Evolutionary conservation across 805 yeast genomes (phyloP).

Genomic region (Wickerhamiella lipophila): DNA sequence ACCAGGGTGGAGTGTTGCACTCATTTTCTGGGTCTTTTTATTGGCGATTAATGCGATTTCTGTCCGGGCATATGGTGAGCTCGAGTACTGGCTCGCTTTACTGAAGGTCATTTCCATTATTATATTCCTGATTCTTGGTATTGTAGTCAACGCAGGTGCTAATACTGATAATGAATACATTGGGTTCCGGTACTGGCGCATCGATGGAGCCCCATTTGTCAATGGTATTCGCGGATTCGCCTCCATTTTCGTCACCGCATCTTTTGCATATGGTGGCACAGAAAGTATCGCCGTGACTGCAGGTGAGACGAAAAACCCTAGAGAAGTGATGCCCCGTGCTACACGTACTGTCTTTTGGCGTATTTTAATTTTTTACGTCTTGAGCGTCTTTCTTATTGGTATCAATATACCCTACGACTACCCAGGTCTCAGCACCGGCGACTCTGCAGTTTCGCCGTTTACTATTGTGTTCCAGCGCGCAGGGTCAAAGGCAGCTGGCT

Average conservation of each 20-base stretch:
- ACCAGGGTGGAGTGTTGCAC: constrained; percentile 39
- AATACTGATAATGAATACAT: constrained; percentile 38
- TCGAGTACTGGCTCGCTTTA: constrained; percentile 57
- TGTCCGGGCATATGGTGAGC: constrained; percentile 42
- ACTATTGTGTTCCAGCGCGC: constrained; percentile 34
- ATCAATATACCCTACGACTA: constrained; percentile 47
- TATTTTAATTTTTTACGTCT: constrained; percentile 41
- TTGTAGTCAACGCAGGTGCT: constrained; percentile 46
- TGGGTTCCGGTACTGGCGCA: constrained; percentile 45
- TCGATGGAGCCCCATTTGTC: constrained; percentile 35
- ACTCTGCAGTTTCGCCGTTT: constrained; percentile 37
- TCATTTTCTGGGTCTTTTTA: constrained; percentile 42
- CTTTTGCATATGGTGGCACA: constrained; percentile 48
- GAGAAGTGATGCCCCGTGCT: constrained; percentile 44
- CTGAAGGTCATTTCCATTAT: constrained; percentile 53
- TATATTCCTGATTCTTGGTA: constrained; percentile 48
- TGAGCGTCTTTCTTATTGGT: constrained; percentile 45
- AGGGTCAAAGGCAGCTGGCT: constrained; percentile 36
- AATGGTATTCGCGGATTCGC: constrained; percentile 34
- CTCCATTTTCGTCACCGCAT: constrained; percentile 43
- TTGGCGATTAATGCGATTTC: constrained; percentile 36
- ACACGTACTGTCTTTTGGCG: constrained; percentile 45
- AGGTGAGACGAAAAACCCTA: constrained; percentile 49
- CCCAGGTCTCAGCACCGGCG: constrained; percentile 32
- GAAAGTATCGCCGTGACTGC: constrained; percentile 49